phyloP scores from a whole-genome alignment of 1,139 yeast species.

The Magnusiomyces sp. region DNA sequence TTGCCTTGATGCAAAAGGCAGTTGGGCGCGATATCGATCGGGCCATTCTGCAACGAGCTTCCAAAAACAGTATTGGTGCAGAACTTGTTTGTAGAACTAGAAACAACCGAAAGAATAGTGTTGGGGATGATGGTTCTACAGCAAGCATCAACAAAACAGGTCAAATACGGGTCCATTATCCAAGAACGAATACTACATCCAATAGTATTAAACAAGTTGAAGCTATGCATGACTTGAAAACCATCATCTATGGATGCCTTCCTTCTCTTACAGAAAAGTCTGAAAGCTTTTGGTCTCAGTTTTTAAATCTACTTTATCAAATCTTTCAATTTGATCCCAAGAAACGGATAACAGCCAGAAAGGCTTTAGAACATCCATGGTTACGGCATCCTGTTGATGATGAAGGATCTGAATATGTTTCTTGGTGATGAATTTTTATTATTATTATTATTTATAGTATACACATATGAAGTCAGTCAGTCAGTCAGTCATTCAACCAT shows the following conservation, averaged over 20 bases:
- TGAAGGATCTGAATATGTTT: too few species aligned
- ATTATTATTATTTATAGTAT: too few species aligned
- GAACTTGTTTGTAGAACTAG: conserved; percentile 12
- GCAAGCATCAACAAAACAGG: conserved; percentile 13
- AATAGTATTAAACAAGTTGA: conserved; percentile 43
- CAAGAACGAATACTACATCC: conserved; percentile 35
- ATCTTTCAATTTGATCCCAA: conserved; percentile 78
- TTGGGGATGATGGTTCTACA: too few species aligned
- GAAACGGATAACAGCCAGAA: conserved; percentile 64
- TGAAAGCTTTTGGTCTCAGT: conserved; percentile 37
- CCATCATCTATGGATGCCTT: conserved; percentile 23
- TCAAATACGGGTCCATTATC: conserved; percentile 26
- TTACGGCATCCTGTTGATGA: conserved; percentile 12
- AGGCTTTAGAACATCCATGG: conserved; percentile 68
- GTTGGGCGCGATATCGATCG: conserved; percentile 33
- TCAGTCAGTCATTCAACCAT: background rate
- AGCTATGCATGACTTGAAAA: conserved; percentile 44
- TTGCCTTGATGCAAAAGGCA: conserved; percentile 88
- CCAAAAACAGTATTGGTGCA: conserved; percentile 20
- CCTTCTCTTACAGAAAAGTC: conserved; percentile 17
- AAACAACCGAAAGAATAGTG: too few species aligned
- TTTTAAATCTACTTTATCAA: conserved; percentile 51
- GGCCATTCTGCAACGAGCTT: conserved; percentile 24
- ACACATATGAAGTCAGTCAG: background rate
- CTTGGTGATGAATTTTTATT: too few species aligned